A percentile compares a stretch with the other conserved stretches of the same genome.
Conservation (phyloP, 1,139 yeast genomes). For the Candida pseudoviswanathii region DNA sequence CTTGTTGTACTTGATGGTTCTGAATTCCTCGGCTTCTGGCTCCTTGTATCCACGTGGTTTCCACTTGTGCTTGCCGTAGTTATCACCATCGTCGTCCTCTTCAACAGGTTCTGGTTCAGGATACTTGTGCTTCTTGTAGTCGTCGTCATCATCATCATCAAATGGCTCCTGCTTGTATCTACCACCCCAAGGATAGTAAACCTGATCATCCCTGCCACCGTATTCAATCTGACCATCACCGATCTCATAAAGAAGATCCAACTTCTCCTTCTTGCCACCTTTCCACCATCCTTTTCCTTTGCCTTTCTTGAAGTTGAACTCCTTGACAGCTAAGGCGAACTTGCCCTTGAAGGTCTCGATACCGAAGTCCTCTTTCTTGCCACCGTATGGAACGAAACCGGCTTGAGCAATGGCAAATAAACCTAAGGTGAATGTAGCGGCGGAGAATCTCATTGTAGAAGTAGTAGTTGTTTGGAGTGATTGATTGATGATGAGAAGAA, state of each 20-base stretch:
- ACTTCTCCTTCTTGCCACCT: constrained; percentile 3
- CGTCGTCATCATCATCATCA: background rate
- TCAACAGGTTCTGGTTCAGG: background rate
- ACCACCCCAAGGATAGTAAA: background rate
- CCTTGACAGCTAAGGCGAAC: constrained; percentile 13
- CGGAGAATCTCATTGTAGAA: constrained; percentile 8
- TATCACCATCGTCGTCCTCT: background rate
- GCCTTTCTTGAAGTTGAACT: background rate
- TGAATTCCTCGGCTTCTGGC: background rate
- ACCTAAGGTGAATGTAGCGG: constrained; percentile 4
- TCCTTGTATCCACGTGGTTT: constrained; percentile 1
- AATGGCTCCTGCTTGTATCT: too few species aligned
- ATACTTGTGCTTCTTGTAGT: background rate
- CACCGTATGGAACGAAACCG: constrained; percentile 3
- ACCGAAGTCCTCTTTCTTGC: constrained; percentile 5
- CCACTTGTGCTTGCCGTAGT: background rate
- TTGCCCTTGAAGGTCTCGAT: constrained; percentile 8
- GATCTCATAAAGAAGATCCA: background rate
- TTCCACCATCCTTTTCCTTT: constrained; percentile 3
- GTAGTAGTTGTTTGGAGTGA: constrained; percentile 1
- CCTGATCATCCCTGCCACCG: constrained; percentile 2
- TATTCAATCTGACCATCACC: constrained; percentile 4
- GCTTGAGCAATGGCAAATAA: constrained; percentile 9
- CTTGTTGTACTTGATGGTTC: background rate
- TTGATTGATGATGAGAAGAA: background rate